Percentiles rank a stretch among this genome's conserved stretches.
These are phyloP conservation scores for Phoma sp. DNA, from an alignment of 2,329 filamentous ascomycete species.

Conservation along the genomic window DNA sequence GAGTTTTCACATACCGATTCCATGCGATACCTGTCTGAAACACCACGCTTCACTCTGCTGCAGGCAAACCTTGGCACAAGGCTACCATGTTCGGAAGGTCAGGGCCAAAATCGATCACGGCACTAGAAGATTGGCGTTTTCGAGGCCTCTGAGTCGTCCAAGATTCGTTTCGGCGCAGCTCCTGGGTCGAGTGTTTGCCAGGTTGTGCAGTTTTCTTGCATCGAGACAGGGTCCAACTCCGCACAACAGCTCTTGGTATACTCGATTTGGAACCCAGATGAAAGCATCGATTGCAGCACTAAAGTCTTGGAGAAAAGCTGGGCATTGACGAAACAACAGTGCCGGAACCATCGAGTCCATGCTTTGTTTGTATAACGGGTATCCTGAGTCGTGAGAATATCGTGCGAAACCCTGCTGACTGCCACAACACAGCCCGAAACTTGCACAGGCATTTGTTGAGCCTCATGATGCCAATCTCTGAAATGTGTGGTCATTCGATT, in stretches of 20 bases:
- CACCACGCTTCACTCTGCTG: slow-evolving; percentile 1
- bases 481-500: not conserved
- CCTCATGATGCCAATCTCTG: not conserved
- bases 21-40: slow-evolving; percentile 4
- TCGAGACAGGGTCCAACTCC: slow-evolving; percentile 2
- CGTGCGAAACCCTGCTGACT: not conserved
- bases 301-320: slow-evolving; percentile 32
- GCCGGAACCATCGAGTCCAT: no score
- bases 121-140: slow-evolving; percentile 31
- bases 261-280: slow-evolving; percentile 23
- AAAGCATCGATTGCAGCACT: slow-evolving; percentile 34
- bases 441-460: not conserved
- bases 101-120: slow-evolving; percentile 17
- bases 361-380: no score
- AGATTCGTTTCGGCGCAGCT: slow-evolving; percentile 3
- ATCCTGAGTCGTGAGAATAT: no score
- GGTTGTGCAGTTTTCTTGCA: slow-evolving; percentile 1
- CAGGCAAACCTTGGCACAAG: not conserved
- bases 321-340: not conserved
- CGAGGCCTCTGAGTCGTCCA: slow-evolving; percentile 5
- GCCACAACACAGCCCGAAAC: not conserved
- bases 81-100: slow-evolving; percentile 5
- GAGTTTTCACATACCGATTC: not conserved
- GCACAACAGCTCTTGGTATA: slow-evolving; percentile 21
- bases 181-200: not conserved